These are phyloP conservation scores for Aspergillus aculeatus DNA, from an alignment of 2,329 filamentous ascomycete genomes.

Conservation along the genomic window DNA sequence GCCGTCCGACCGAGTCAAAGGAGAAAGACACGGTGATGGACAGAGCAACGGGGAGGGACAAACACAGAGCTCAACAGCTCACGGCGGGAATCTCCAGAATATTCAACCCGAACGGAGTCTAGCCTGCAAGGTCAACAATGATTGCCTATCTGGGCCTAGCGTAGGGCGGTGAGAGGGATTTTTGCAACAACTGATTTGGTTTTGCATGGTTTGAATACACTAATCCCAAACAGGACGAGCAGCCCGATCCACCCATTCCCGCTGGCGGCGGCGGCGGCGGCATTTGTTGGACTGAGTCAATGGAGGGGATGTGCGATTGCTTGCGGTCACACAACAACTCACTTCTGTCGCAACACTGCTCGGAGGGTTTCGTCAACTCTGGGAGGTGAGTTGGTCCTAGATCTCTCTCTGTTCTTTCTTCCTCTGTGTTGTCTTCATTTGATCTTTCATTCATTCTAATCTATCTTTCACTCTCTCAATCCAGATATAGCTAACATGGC, in stretches of 20 bases:
- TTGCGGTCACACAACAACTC: neutral
- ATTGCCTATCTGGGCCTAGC: slow-evolving; percentile 39
- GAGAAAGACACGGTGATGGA: neutral
- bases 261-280: neutral
- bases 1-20: slow-evolving; percentile 5
- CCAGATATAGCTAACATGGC: slow-evolving; percentile 38
- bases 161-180: slow-evolving; percentile 28
- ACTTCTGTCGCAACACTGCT: neutral
- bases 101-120: slow-evolving; percentile 27
- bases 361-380: neutral
- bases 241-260: neutral
- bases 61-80: slow-evolving; percentile 21
- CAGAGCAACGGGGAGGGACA: slow-evolving; percentile 5
- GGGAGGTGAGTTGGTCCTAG: neutral
- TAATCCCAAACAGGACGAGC: neutral
- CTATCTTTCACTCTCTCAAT: slow-evolving; percentile 21
- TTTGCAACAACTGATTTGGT: slow-evolving; percentile 21
- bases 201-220: neutral
- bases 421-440: neutral
- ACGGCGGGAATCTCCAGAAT: slow-evolving; percentile 27
- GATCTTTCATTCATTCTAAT: neutral
- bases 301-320: neutral
- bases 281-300: neutral
- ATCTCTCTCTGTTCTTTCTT: neutral
- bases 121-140: slow-evolving; percentile 37